Conservation (phyloP, 768 basidiomycete genomes). For the Trametes villosa region DNA sequence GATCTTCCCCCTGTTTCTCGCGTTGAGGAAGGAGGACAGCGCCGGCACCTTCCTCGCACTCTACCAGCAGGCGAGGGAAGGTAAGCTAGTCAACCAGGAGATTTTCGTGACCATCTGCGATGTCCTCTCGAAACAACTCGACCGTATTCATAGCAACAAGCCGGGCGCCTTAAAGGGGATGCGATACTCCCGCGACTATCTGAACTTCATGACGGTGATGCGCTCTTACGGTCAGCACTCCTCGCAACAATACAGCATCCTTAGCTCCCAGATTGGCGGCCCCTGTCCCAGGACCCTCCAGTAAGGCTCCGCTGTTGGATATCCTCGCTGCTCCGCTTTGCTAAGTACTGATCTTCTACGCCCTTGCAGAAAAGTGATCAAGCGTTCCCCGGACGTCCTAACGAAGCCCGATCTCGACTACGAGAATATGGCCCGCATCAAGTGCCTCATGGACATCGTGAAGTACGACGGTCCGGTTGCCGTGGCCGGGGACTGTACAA, state of each 20-base stretch:
- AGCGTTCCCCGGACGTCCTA: constrained; percentile 30
- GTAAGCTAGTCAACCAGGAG: constrained; percentile 20
- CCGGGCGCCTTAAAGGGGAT: constrained; percentile 24
- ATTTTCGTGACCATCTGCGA: constrained; percentile 23
- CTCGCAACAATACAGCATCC: constrained; percentile 24
- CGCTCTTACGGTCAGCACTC: constrained; percentile 24
- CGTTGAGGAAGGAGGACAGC: constrained; percentile 13
- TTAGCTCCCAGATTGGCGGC: no score
- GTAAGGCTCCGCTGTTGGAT: no score
- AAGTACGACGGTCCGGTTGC: constrained; percentile 32
- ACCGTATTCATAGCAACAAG: neutral
- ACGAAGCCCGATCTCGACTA: constrained; percentile 33
- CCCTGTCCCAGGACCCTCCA: no score
- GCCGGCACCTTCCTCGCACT: constrained; percentile 24
- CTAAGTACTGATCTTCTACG: no score
- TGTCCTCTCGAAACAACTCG: constrained; percentile 17
- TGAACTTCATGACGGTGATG: constrained; percentile 29
- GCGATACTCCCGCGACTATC: constrained; percentile 18
- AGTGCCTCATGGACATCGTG: constrained; percentile 27
- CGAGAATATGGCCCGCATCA: constrained; percentile 35
- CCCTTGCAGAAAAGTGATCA: constrained; percentile 27
- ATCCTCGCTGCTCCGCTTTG: no score
- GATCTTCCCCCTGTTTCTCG: constrained; percentile 15
- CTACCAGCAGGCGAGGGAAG: constrained; percentile 18
- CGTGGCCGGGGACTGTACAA: constrained; percentile 35